Conservation (phyloP, 805 yeast species). For the Priceomyces melissophilus region DNA sequence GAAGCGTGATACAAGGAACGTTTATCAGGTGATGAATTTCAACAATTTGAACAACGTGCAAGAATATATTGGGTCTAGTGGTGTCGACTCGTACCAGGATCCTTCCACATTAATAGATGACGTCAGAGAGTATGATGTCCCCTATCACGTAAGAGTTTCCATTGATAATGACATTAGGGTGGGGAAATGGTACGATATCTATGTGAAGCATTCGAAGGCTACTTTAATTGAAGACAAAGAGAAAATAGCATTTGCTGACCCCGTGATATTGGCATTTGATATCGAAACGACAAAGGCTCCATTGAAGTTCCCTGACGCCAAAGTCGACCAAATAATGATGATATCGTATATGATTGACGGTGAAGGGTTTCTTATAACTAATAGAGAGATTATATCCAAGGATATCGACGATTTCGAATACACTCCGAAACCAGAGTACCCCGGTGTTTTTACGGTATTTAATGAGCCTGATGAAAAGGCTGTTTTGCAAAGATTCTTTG, state of each 20-base stretch:
- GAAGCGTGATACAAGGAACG: slow-evolving; percentile 59
- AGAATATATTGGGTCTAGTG: slow-evolving; percentile 20
- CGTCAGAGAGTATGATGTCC: slow-evolving; percentile 91
- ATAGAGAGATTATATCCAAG: slow-evolving; percentile 88
- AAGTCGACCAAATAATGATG: slow-evolving; percentile 95
- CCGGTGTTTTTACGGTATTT: slow-evolving; percentile 84
- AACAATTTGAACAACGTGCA: slow-evolving; percentile 21
- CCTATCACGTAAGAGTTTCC: slow-evolving; percentile 94
- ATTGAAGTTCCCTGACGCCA: slow-evolving; percentile 89
- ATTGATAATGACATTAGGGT: slow-evolving; percentile 84
- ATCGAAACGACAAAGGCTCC: slow-evolving; percentile 98
- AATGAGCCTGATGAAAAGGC: slow-evolving; percentile 85
- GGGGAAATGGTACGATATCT: slow-evolving; percentile 93
- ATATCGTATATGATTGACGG: slow-evolving; percentile 99
- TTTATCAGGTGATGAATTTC: slow-evolving; percentile 56
- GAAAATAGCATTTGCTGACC: slow-evolving; percentile 92
- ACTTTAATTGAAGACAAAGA: slow-evolving; percentile 59
- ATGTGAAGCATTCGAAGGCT: slow-evolving; percentile 55
- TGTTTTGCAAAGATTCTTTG: slow-evolving; percentile 73
- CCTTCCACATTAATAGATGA: slow-evolving; percentile 71
- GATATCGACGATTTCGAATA: slow-evolving; percentile 97
- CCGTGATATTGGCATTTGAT: slow-evolving; percentile 94
- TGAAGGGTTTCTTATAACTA: slow-evolving; percentile 89
- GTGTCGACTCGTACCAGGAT: slow-evolving; percentile 33
- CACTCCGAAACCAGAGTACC: slow-evolving; percentile 95